phyloP scores from a whole-genome alignment of 2,329 filamentous ascomycete genomes.

The Phyllosticta citrichinensis region DNA sequence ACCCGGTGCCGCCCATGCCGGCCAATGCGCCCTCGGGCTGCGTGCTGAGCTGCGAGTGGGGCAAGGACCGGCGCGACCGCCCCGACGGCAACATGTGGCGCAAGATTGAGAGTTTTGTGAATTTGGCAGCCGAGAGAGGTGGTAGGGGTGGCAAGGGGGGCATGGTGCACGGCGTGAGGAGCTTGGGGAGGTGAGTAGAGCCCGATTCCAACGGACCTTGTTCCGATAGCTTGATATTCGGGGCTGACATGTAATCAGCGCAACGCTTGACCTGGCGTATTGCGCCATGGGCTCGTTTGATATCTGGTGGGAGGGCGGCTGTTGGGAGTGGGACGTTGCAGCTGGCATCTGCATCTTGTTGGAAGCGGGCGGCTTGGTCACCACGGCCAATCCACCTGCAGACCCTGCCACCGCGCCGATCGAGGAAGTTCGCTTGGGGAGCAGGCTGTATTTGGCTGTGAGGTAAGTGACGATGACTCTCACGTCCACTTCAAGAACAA shows the following conservation, averaged over 20 bases:
- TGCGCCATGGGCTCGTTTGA: constrained; percentile 66
- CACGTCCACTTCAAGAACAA: not conserved
- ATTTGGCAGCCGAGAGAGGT: constrained; percentile 59
- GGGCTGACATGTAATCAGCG: constrained; percentile 34
- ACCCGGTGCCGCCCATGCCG: constrained; percentile 54
- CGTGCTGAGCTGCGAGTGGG: constrained; percentile 69
- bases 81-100: constrained; percentile 58
- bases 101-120: constrained; percentile 66
- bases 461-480: constrained; percentile 35
- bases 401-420: constrained; percentile 47
- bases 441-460: constrained; percentile 61
- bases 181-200: constrained; percentile 47
- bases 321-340: constrained; percentile 76
- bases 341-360: constrained; percentile 63
- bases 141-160: constrained; percentile 57
- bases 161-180: constrained; percentile 69
- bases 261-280: constrained; percentile 65
- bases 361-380: constrained; percentile 65
- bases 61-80: constrained; percentile 60
- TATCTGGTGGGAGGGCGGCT: constrained; percentile 76
- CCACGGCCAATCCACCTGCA: constrained; percentile 60
- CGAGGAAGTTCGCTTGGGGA: constrained; percentile 51
- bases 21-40: constrained; percentile 56
- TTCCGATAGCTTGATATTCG: not conserved
- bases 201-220: not conserved